These are phyloP conservation scores for Kingdonia uniflora DNA, from an alignment of 164 flowering plant species.

Conservation along the genomic window DNA sequence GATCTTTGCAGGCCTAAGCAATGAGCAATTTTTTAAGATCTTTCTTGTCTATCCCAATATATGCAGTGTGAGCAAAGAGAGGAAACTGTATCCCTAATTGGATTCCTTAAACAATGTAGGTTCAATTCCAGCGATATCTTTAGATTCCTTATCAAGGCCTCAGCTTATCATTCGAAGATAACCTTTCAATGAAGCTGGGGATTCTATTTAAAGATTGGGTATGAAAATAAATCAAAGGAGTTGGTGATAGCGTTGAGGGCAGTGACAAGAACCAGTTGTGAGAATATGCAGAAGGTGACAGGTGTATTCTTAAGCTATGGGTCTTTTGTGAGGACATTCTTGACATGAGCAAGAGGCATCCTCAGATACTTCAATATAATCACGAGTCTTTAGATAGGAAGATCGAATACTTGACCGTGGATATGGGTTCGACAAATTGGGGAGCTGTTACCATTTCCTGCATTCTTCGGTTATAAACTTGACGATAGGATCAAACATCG, in stretches of 20 bases:
- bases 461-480: slow-evolving; percentile 76
- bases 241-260: slow-evolving; percentile 64
- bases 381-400: slow-evolving; percentile 49
- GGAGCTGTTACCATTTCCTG: slow-evolving; percentile 76
- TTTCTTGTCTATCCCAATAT: slow-evolving; percentile 46
- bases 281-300: slow-evolving; percentile 59
- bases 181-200: slow-evolving; percentile 44
- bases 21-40: slow-evolving; percentile 50
- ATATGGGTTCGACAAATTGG: slow-evolving; percentile 65
- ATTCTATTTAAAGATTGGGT: slow-evolving; percentile 68
- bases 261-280: slow-evolving; percentile 60
- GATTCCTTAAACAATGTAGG: slow-evolving; percentile 67
- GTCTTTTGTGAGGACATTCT: slow-evolving; percentile 40
- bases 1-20: slow-evolving; percentile 43
- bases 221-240: slow-evolving; percentile 44
- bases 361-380: slow-evolving; percentile 70
- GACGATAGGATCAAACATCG: slow-evolving; percentile 67
- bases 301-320: slow-evolving; percentile 51
- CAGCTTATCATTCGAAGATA: slow-evolving; percentile 45
- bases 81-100: slow-evolving; percentile 55
- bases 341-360: slow-evolving; percentile 67
- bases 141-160: slow-evolving; percentile 62
- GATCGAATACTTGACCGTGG: slow-evolving; percentile 64
- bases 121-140: slow-evolving; percentile 41
- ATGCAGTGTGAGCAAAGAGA: slow-evolving; percentile 51